Base-by-base conservation (phyloP, 345 rosid genomes). In the Hibiscus mutabilis region DNA sequence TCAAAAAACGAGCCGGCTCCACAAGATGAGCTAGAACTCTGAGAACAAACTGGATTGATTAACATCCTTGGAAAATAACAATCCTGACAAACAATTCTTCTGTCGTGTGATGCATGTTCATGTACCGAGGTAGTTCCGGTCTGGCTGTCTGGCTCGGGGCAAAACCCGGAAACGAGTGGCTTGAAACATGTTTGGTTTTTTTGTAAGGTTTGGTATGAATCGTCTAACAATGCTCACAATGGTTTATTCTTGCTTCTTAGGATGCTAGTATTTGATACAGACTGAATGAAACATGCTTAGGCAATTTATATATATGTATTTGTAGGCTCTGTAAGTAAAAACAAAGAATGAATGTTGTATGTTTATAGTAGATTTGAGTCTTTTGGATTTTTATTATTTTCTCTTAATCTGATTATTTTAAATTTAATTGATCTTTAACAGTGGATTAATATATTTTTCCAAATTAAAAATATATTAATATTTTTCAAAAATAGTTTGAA, bases 71-170 rank as follows among this genome's bases (percentile, higher is more conserved):
- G 22, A 53, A 18, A 53, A 9, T 53, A 19, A 13, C 62, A 68
- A 71, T 65, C 66, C 72, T 62, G 74, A 61, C 75, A 69, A 75
- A 73, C 65, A 72, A 4, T 73, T 80, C 21, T 55, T 71, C 58
- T 8, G 58, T 18, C 58, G 11, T 3, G 3, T 55, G 60, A 21
- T 2, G 60, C 60, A 55, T 55, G 60, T 21, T 21, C 60, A 21
- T 55, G 60, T 55, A 4, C 60, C 1, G 24, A 55, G 60, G 60
- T 21, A 8, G 59, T 9, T 55, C 59, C 1, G 1, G 24, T 18
- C 57, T 11, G 24, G 57, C 57, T 52, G 57, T 2, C 22, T 21
- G 19, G 53, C 19, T 16, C 8, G 10, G 57, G 57, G 18, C 10
- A 6, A 19, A 53, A 19, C 58, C 19, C 4, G 10, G 24, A 53